Conservation (phyloP, 805 yeast species). For the Debaryomyces prosopidis region DNA sequence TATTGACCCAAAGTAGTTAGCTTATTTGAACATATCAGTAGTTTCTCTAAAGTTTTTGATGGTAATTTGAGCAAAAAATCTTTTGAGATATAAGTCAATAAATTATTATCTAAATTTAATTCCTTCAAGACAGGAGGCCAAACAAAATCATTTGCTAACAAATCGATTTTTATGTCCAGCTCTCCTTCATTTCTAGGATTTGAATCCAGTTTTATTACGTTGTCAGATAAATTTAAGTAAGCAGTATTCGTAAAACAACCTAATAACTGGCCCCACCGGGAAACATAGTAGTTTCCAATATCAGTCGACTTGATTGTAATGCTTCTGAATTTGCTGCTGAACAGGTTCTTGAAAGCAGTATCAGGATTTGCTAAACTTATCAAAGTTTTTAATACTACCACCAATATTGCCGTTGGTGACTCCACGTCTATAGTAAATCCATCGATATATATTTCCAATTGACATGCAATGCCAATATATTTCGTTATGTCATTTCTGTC, state of each 20-base stretch:
- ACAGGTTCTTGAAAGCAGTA: conserved; percentile 3
- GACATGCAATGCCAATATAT: conserved; percentile 17
- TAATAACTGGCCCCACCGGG: conserved; percentile 33
- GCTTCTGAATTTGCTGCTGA: conserved; percentile 17
- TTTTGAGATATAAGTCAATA: conserved; percentile 17
- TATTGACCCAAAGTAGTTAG: conserved; percentile 12
- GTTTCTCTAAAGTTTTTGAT: conserved; percentile 15
- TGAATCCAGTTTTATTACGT: conserved; percentile 15
- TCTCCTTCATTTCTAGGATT: conserved; percentile 1
- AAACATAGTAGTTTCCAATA: conserved; percentile 31
- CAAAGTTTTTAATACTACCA: conserved; percentile 27
- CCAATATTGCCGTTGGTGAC: conserved; percentile 31
- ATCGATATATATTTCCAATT: conserved; percentile 23
- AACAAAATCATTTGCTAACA: conserved; percentile 6
- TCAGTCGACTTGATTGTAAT: conserved; percentile 33
- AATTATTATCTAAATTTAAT: conserved; percentile 27
- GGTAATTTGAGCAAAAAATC: conserved; percentile 27
- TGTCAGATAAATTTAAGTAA: conserved; percentile 25
- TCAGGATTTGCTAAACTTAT: conserved; percentile 19
- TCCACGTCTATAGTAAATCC: conserved; percentile 29
- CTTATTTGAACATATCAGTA: conserved; percentile 23
- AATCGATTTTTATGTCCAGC: conserved; percentile 1
- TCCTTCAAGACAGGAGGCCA: conserved; percentile 23
- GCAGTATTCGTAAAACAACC: conserved; percentile 19
- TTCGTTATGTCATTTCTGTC: conserved; percentile 10